Conservation (phyloP, 2,329 filamentous ascomycete species). For the Cytospora chrysosperma region DNA sequence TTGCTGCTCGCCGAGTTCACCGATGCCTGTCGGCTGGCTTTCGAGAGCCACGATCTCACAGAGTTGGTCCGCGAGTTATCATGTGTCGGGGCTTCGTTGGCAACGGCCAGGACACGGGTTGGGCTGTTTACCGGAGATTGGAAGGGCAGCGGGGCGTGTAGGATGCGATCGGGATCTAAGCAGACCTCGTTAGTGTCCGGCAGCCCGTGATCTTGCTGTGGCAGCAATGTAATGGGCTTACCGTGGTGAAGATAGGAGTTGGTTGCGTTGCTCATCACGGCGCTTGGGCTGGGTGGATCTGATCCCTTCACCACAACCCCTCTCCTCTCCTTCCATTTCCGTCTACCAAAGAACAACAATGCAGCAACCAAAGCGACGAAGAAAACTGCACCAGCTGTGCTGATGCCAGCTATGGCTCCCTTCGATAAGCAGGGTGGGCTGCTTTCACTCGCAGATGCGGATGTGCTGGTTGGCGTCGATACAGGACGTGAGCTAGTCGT, state of each 20-base stretch:
- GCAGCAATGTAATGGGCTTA: background rate
- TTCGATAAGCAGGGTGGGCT: constrained; percentile 15
- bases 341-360: constrained; percentile 8
- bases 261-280: background rate
- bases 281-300: background rate
- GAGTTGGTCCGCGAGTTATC: background rate
- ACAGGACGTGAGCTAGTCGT: background rate
- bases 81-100: background rate
- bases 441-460: background rate
- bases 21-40: constrained; percentile 6
- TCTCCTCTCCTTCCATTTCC: background rate
- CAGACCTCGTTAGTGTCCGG: background rate
- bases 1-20: constrained; percentile 6
- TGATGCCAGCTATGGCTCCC: constrained; percentile 27
- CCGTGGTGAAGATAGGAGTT: background rate
- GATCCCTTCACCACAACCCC: constrained; percentile 12
- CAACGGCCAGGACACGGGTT: constrained; percentile 1
- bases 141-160: background rate
- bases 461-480: background rate
- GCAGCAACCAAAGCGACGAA: constrained; percentile 19
- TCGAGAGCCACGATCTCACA: background rate
- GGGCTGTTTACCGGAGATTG: background rate
- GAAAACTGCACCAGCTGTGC: constrained; percentile 16
- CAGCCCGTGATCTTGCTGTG: background rate
- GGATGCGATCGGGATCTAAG: background rate